Base-by-base conservation (phyloP, 1,284 basidiomycete genomes). In the Lignosus rhinocerotis region DNA sequence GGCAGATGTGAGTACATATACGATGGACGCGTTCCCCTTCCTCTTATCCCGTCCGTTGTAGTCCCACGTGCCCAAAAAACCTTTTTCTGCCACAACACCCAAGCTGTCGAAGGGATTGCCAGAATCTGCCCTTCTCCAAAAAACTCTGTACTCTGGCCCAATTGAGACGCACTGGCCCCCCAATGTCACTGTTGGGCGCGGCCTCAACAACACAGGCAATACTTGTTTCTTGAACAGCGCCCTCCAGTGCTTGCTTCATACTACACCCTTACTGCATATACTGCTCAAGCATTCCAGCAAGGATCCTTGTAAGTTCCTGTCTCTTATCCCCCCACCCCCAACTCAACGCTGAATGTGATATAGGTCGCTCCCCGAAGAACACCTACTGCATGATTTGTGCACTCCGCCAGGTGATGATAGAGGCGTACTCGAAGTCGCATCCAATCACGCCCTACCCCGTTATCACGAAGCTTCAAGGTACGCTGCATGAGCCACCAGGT, bases 211-310 rank as follows among this genome's bases (percentile, higher is more conserved):
- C 75, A 87, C 79, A n/a, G 94, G 94, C 51, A 99, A 98, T 73
- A 97, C 94, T 1, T 99, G 97, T 76, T 99, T 98, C 75, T 79
- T 98, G 67, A 99, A 99, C 75, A 95, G 94, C 64, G 93, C 92
- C 34, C 77, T 99, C 58, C 97, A 99, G 77, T 94, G 94, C 66
- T 81, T 99, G 50, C 76, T 98, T 19, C 96, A 99, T 72, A 98
- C 96, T 0, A 89, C 96, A 9, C 94, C 96, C 3, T 81, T 99
- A 17, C 80, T 97, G 32, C 82, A 85, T 62, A 75, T 92, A 38
- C 73, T 96, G 11, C 61, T 83, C 33, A 77, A 75, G 1, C 92
- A 96, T 68, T 39, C 55, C 10, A 60, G 58, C 36, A 48, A 11
- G 11, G 67, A 74, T 34, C 64, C 66, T 44, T 80, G 83, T 80